Base-by-base conservation (phyloP, 306 rosid genomes). In the Leucaena leucocephala region DNA sequence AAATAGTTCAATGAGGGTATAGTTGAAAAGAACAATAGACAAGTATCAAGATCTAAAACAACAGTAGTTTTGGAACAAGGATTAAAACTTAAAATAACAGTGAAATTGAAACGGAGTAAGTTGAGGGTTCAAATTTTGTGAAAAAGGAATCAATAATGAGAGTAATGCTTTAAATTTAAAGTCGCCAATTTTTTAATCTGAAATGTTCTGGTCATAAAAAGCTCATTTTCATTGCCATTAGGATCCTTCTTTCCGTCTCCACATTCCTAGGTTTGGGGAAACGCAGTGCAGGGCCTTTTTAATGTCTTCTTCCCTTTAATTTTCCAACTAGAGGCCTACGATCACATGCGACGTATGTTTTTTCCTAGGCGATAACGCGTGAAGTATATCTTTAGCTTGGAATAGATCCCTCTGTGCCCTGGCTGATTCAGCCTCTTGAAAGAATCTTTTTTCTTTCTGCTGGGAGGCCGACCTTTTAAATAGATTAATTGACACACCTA, bases 221-320 rank as follows among this genome's bases (percentile, higher is more conserved):
- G 27, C 27, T 55, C 13, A 8, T 66, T 66, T 6, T 40, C 8
- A 9, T 21, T 5, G 14, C 10, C 72, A 11, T 4, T 44, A 21
- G 19, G 55, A 68, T 10, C 55, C 3, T 38, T 8, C 46, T 65
- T 38, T 33, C 42, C 38, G 40, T 13, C 66, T 59, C n/a, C 67
- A 33, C 42, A 33, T 22, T 40, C 14, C 27, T 17, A 34, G 8
- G 38, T 78, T 63, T 54, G 74, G 54, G 9, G 27, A 55, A 66
- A n/a, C 27, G 1, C 27, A 27, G 27, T 49, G 17, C 46, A 49
- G 46, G 49, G 72, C 80, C 77, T 66, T 62, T 71, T 73, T 62
- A 76, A 72, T 79, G 86, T 82, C 84, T 19, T 55, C 36, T 66
- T 42, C 71, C 55, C 49, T 66, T 27, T 45, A 52, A 48, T 40